Evolutionary conservation across 176 grass and related monocot species (phyloP), one percentile per base, ranked within the genome.

Genomic region (Ensete glaucum): DNA sequence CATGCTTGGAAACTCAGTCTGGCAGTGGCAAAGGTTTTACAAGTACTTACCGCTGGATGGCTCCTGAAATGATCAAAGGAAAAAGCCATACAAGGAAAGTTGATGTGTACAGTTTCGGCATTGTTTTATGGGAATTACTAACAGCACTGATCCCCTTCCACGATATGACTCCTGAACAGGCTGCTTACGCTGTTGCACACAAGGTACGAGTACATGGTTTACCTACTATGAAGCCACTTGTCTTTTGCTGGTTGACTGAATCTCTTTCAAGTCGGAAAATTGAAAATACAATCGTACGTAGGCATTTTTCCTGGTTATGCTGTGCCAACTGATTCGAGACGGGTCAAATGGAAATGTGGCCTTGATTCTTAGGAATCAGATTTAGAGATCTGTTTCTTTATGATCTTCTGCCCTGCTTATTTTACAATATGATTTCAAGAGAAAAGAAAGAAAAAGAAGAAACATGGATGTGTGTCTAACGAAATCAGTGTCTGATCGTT

Each of bases 11-110:
- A 81, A 91, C 84, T 0, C 90, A 99, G 80, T 94, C 91, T 25
- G 86, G 91, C 60, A 91, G 82, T 11, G 78, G 81, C 11, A 99
- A 94, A 81, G 96, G 96, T 13, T 99, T 99, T 81, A 93, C 96
- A 5, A 89, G 96, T 22, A 99, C 96, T 16, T 94, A 99, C 59
- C 82, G 96, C 24, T 99, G 96, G 96, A 99, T 99, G 96, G 91
- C 96, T 75, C 96, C 96, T 1, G 96, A 99, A 78, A 91, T 99
- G 88, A 94, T 99, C 72, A 94, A 89, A 75, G 96, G 93, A 83
- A 94, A 99, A 77, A 83, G 55, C 67, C 96, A 99, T 81, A 99
- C 90, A 13, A 84, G 91, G 74, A 99, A 99, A 76, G 88, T 99
- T 22, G 96, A 99, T 71, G 91, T 99, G 16, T 99, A 99, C 82